phyloP scores from a whole-genome alignment of 257 asterid genomes.

The Dorcoceras hygrometricum region DNA sequence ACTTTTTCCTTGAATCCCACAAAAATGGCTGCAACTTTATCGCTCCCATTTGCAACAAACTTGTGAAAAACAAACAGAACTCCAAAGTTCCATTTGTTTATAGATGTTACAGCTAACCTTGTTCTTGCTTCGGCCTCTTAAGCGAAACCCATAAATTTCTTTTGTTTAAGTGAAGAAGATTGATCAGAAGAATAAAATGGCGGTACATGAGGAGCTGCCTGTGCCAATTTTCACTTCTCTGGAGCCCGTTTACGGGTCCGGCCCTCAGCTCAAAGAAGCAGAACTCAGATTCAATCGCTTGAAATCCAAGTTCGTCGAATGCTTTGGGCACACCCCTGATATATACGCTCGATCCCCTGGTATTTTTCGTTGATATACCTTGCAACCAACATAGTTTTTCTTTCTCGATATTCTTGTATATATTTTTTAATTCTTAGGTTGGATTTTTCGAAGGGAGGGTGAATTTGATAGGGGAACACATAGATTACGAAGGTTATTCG shows the following conservation, averaged over 20 bases:
- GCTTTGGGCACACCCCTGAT: constrained; percentile 75
- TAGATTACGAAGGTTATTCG: constrained; percentile 96
- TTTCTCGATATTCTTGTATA: neutral
- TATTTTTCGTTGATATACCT: constrained; percentile 16
- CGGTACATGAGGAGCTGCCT: constrained; percentile 68
- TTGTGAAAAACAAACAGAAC: neutral
- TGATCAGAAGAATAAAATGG: constrained; percentile 37
- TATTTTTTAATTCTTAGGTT: too few species aligned
- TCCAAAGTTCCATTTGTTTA: neutral
- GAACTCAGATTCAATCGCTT: constrained; percentile 59
- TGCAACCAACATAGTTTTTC: neutral
- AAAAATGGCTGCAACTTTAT: neutral
- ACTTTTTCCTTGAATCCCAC: neutral
- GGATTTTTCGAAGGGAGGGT: constrained; percentile 49
- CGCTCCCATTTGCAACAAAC: neutral
- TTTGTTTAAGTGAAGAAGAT: too few species aligned
- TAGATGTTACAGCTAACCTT: neutral
- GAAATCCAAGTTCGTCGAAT: constrained; percentile 60
- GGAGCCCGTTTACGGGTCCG: constrained; percentile 77
- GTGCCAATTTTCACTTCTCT: constrained; percentile 64
- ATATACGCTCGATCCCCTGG: constrained; percentile 91
- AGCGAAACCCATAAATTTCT: neutral
- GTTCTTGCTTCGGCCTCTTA: neutral
- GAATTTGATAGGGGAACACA: constrained; percentile 97
- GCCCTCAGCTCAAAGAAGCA: constrained; percentile 83